Conservation (phyloP, 139 green algal genomes). For the Chlorokybus atmophyticus region DNA sequence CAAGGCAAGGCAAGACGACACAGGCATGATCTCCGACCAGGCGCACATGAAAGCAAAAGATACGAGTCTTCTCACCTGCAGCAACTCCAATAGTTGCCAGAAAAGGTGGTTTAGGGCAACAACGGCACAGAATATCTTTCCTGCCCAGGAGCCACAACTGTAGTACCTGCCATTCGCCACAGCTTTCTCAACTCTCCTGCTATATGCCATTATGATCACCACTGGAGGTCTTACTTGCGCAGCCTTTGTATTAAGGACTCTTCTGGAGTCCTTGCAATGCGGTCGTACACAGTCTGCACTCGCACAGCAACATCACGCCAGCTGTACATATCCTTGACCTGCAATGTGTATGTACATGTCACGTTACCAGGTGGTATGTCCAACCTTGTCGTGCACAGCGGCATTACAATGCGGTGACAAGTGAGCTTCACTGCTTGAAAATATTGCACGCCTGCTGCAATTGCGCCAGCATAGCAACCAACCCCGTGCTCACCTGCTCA, state of each 20-base stretch:
- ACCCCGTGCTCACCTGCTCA: slow-evolving; percentile 7
- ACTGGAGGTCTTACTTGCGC: not conserved
- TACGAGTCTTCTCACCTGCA: no score
- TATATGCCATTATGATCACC: not conserved
- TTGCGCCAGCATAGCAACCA: not conserved
- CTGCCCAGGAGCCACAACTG: slow-evolving; percentile 21
- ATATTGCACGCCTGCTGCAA: not conserved
- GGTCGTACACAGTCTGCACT: slow-evolving; percentile 63
- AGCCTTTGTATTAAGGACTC: not conserved
- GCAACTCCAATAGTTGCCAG: slow-evolving; percentile 2
- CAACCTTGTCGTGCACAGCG: no score
- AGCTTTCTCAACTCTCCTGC: not conserved
- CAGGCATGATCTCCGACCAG: no score
- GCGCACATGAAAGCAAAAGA: no score
- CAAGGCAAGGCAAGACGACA: no score
- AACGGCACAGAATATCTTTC: slow-evolving; percentile 25
- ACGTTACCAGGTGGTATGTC: not conserved
- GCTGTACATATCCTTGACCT: slow-evolving; percentile 71
- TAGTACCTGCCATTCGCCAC: slow-evolving; percentile 14
- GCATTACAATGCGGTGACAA: no score
- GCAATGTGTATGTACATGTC: slow-evolving; percentile 6
- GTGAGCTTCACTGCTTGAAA: no score
- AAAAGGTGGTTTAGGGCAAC: slow-evolving; percentile 16
- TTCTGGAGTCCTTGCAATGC: not conserved
- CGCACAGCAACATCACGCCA: slow-evolving; percentile 68